These are phyloP conservation scores for Vicia faba DNA, from an alignment of 306 rosid species.

Conservation along the genomic window DNA sequence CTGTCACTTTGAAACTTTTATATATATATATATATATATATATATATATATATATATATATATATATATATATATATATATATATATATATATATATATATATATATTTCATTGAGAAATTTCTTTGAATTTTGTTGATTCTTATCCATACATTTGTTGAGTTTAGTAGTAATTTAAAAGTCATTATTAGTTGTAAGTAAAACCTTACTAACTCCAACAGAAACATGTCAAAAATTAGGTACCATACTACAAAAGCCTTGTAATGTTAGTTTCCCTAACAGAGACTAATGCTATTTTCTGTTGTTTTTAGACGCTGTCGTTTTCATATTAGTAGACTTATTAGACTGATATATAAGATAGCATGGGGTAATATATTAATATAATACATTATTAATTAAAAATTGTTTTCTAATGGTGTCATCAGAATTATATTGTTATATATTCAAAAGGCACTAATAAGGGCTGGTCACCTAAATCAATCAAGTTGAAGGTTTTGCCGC, in stretches of 20 bases:
- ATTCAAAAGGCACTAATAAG: conserved; percentile 43
- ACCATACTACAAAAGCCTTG: conserved; percentile 48
- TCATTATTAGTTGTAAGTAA: conserved; percentile 64
- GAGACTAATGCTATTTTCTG: conserved; percentile 41
- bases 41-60: too few species aligned
- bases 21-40: too few species aligned
- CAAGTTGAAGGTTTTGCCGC: conserved; percentile 31
- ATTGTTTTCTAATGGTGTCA: conserved; percentile 13
- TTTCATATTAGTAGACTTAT: conserved; percentile 52
- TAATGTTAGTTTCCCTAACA: conserved; percentile 74
- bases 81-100: too few species aligned
- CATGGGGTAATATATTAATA: conserved; percentile 39
- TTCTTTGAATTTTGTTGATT: conserved; percentile 21
- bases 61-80: too few species aligned
- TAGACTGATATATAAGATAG: conserved; percentile 36
- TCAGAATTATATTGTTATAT: background rate
- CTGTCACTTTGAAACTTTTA: too few species aligned
- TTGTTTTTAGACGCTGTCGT: conserved; percentile 41
- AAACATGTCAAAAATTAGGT: conserved; percentile 71
- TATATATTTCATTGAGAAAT: too few species aligned
- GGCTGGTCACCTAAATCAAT: conserved; percentile 63
- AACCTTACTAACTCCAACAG: conserved; percentile 59
- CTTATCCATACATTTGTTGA: conserved; percentile 38
- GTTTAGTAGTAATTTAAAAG: conserved; percentile 58
- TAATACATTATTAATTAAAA: background rate